Conservation (phyloP, 495 filamentous ascomycete genomes). For the Xylaria venustula region DNA sequence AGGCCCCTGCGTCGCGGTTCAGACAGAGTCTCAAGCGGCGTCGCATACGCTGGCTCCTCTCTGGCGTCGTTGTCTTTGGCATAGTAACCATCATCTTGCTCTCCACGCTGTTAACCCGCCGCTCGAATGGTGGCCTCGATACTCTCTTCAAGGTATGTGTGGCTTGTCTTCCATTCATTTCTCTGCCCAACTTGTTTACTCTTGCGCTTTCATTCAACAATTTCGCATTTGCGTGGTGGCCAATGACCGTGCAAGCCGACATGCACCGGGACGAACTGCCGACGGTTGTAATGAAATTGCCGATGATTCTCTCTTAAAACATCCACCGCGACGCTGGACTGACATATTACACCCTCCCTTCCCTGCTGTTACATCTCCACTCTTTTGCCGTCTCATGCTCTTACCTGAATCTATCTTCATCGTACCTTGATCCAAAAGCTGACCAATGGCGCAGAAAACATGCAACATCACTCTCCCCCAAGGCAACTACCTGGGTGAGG, state of each 20-base stretch:
- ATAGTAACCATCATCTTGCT: slow-evolving; percentile 12
- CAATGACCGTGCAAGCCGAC: not conserved
- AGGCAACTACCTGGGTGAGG: slow-evolving; percentile 53
- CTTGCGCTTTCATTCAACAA: not conserved
- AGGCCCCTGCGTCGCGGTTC: not conserved
- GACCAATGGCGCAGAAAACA: slow-evolving; percentile 26
- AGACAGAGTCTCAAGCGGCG: not conserved
- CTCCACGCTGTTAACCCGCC: slow-evolving; percentile 13
- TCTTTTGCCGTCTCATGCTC: too few species aligned
- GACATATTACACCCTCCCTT: not conserved
- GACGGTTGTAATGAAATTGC: not conserved
- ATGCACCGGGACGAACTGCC: slow-evolving; percentile 1
- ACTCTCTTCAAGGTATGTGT: slow-evolving; percentile 14
- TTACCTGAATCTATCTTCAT: too few species aligned
- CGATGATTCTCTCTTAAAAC: slow-evolving; percentile 4
- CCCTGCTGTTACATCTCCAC: not conserved
- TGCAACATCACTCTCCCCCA: slow-evolving; percentile 40
- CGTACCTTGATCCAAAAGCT: slow-evolving; percentile 8
- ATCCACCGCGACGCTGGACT: not conserved
- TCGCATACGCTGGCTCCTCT: not conserved
- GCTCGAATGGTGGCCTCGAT: not conserved
- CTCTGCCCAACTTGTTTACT: not conserved
- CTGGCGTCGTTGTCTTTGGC: slow-evolving; percentile 5
- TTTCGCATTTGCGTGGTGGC: not conserved
- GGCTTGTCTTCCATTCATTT: too few species aligned